These are phyloP conservation scores for Herpotrichia juniperi DNA, from an alignment of 2,329 filamentous ascomycete species.

Conservation along the genomic window DNA sequence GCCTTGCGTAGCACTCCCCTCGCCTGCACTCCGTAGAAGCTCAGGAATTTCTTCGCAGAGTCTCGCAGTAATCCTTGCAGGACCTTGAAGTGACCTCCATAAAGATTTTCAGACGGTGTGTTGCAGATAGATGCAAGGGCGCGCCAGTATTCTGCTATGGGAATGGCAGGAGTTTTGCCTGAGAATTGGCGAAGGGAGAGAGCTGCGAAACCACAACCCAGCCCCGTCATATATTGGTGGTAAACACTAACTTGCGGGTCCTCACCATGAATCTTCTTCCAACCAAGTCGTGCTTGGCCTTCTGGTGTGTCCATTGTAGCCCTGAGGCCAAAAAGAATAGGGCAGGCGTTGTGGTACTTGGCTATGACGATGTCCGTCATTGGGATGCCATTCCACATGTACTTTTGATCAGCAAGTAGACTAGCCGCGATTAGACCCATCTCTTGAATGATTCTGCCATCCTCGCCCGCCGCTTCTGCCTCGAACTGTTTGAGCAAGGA, in stretches of 20 bases:
- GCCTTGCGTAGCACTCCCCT: constrained; percentile 73
- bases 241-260: constrained; percentile 76
- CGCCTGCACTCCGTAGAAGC: constrained; percentile 79
- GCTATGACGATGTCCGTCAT: constrained; percentile 86
- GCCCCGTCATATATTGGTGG: constrained; percentile 79
- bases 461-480: constrained; percentile 45
- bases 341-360: constrained; percentile 81
- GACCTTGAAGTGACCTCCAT: constrained; percentile 55
- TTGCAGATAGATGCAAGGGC: constrained; percentile 78
- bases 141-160: constrained; percentile 83
- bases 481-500: constrained; percentile 68
- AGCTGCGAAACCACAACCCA: constrained; percentile 83
- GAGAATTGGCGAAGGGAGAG: constrained; percentile 75
- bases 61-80: constrained; percentile 63
- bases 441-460: constrained; percentile 66
- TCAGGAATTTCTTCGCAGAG: constrained; percentile 76
- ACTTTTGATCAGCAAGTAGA: constrained; percentile 73
- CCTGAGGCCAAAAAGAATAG: constrained; percentile 82
- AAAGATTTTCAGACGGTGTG: constrained; percentile 63
- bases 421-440: constrained; percentile 78
- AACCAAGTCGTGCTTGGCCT: constrained; percentile 40
- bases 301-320: constrained; percentile 72
- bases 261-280: constrained; percentile 32
- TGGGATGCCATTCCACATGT: constrained; percentile 69
- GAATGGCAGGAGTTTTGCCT: constrained; percentile 70